Evolutionary conservation across 495 filamentous ascomycete genomes (phyloP), one percentile per base, ranked within the genome.

Genomic region (Penicillium nucicola): DNA sequence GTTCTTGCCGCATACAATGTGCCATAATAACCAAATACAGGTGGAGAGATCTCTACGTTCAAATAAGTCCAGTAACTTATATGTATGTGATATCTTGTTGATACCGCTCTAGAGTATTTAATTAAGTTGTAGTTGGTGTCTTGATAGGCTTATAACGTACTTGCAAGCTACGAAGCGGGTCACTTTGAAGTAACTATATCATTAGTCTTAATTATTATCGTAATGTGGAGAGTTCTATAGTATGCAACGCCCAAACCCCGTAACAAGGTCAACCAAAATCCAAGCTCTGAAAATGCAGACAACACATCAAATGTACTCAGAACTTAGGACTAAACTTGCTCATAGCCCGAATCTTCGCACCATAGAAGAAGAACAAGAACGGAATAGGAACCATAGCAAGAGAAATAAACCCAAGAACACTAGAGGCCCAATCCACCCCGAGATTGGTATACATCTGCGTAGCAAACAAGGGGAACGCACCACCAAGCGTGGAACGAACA

Each of bases 331-430:
- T 65, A 50, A 74, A 77, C 41, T 66, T 73, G 54, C 76, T 80
- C 71, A 72, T 67, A 31, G 61, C 64, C 36, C 85, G 68, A 35
- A 91, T 84, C 66, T 70, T 77, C 59, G 74, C 77, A 3, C 87
- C 87, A 54, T 80, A 89, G n/a, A 80, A 64, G 55, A 74, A 89
- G 64, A 92, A 90, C 23, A 87, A 55, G 42, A 86, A 71, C 5
- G 87, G 87, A 17, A 89, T 82, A 0, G 86, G 87, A 10, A 89
- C 73, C 68, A 90, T 76, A 6, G 79, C 72, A 19, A 79, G 56
- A 3, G 80, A 76, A 35, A 90, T 71, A 44, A 86, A 87, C 0
- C 77, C 87, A 20, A 89, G 71, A 37, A 89, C 68, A 62, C 77
- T 82, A 4, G 80, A 83, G 3, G 83, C 86, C 68, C 84, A 87